Percentiles rank a stretch among this genome's conserved stretches.
phyloP scores from a whole-genome alignment of 2,329 filamentous ascomycete genomes.

The Nigrospora osmanthi region DNA sequence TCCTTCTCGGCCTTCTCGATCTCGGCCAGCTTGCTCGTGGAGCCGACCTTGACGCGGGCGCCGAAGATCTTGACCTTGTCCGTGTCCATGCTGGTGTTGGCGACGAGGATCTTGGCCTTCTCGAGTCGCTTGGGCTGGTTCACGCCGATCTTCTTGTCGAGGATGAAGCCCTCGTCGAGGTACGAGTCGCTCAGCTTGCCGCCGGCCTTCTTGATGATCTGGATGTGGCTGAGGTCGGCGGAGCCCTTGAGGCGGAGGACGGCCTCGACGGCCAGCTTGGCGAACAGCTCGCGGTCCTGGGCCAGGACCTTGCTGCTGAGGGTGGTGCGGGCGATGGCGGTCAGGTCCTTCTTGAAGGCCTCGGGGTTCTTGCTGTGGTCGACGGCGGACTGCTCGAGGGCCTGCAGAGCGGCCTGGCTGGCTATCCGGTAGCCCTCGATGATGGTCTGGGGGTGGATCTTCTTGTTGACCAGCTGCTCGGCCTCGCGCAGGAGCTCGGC shows the following conservation, averaged over 20 bases:
- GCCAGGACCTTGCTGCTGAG: slow-evolving; percentile 95
- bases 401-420: slow-evolving; percentile 76
- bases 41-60: slow-evolving; percentile 91
- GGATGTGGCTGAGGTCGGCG: slow-evolving; percentile 92
- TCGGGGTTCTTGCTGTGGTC: slow-evolving; percentile 80
- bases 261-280: slow-evolving; percentile 82
- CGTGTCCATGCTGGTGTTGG: slow-evolving; percentile 98
- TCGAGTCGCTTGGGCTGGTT: slow-evolving; percentile 97
- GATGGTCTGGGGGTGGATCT: slow-evolving; percentile 98
- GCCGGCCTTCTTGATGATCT: slow-evolving; percentile 98
- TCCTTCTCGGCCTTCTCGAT: slow-evolving; percentile 96
- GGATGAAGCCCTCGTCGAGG: slow-evolving; percentile 93
- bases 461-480: slow-evolving; percentile 94
- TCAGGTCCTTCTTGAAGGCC: slow-evolving; percentile 81
- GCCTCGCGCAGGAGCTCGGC: slow-evolving; percentile 93
- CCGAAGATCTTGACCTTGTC: slow-evolving; percentile 99
- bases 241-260: slow-evolving; percentile 85
- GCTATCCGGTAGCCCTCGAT: slow-evolving; percentile 99
- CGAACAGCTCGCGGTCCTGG: slow-evolving; percentile 89
- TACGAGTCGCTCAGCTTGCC: slow-evolving; percentile 98
- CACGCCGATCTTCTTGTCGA: slow-evolving; percentile 98
- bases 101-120: slow-evolving; percentile 96
- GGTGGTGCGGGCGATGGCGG: slow-evolving; percentile 88
- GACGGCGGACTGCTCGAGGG: slow-evolving; percentile 75
- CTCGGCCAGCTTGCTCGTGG: slow-evolving; percentile 95